A percentile compares a stretch with the other conserved stretches of the same genome.
These are phyloP conservation scores for Apiospora malaysiana DNA, from an alignment of 2,329 filamentous ascomycete genomes.

Conservation along the genomic window DNA sequence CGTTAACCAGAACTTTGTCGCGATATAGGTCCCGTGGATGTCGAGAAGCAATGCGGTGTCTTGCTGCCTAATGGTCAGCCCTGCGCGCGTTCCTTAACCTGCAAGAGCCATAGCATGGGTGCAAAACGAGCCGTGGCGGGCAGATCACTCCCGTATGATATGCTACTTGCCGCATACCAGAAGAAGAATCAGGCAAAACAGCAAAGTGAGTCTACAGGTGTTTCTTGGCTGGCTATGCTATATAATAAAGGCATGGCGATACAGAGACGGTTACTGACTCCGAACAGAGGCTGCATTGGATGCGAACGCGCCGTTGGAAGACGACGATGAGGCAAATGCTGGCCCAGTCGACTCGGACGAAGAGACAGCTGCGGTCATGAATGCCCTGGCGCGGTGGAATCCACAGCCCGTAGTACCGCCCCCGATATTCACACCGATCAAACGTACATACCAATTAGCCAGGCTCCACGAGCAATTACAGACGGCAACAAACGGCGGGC, in stretches of 20 bases:
- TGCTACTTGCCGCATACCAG: slow-evolving; percentile 85
- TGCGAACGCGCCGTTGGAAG: slow-evolving; percentile 87
- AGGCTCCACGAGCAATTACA: slow-evolving; percentile 70
- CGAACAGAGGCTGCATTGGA: slow-evolving; percentile 87
- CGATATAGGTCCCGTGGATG: slow-evolving; percentile 77
- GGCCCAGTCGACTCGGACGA: slow-evolving; percentile 92
- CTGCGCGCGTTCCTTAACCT: slow-evolving; percentile 87
- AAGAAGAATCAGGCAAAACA: slow-evolving; percentile 99
- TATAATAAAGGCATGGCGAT: not conserved
- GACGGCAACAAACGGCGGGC: slow-evolving; percentile 69
- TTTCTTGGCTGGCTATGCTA: not conserved
- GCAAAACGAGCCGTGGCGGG: slow-evolving; percentile 89
- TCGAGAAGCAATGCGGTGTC: slow-evolving; percentile 93
- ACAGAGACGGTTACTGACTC: slow-evolving; percentile 30
- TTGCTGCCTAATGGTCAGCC: slow-evolving; percentile 82
- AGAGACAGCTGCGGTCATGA: slow-evolving; percentile 89
- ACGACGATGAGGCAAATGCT: slow-evolving; percentile 80
- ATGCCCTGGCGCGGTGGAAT: slow-evolving; percentile 74
- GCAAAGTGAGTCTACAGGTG: slow-evolving; percentile 71
- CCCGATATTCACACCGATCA: slow-evolving; percentile 64
- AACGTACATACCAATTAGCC: slow-evolving; percentile 66
- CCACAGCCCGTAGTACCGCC: slow-evolving; percentile 80
- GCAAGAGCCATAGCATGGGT: slow-evolving; percentile 95
- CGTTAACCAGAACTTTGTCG: slow-evolving; percentile 25
- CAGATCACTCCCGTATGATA: slow-evolving; percentile 87